phyloP scores from a whole-genome alignment of 2,329 filamentous ascomycete genomes.

The Pseudodiploospora longispora region DNA sequence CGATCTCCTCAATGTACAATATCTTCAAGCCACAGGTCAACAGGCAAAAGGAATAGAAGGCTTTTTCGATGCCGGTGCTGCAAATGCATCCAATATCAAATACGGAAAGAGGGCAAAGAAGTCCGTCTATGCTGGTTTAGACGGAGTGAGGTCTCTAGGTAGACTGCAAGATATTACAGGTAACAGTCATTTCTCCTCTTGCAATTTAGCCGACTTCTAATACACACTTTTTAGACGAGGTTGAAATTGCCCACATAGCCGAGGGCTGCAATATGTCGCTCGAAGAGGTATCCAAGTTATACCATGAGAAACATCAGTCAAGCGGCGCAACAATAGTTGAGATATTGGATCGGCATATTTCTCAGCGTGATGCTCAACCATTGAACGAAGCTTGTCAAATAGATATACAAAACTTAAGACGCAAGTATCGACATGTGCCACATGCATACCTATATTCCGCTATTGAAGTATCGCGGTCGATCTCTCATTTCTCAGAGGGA shows the following conservation, averaged over 20 bases:
- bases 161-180: too few species aligned
- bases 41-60: slow-evolving; percentile 71
- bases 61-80: slow-evolving; percentile 55
- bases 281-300: slow-evolving; percentile 33
- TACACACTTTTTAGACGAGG: slow-evolving; percentile 18
- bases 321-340: slow-evolving; percentile 32
- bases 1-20: slow-evolving; percentile 70
- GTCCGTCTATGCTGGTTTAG: background rate
- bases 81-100: background rate
- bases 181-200: too few species aligned
- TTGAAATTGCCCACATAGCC: slow-evolving; percentile 36
- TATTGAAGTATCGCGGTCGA: slow-evolving; percentile 30
- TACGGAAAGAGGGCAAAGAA: background rate
- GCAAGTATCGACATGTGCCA: slow-evolving; percentile 35
- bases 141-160: too few species aligned
- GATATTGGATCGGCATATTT: slow-evolving; percentile 35
- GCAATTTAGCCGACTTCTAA: background rate
- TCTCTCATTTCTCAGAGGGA: slow-evolving; percentile 28
- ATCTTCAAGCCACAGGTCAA: slow-evolving; percentile 60
- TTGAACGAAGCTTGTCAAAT: slow-evolving; percentile 20
- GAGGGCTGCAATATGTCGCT: slow-evolving; percentile 34
- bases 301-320: slow-evolving; percentile 29
- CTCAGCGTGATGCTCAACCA: slow-evolving; percentile 25
- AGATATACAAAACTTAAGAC: slow-evolving; percentile 24
- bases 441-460: slow-evolving; percentile 33